A percentile compares a stretch with the other conserved stretches of the same genome.
Conservation (phyloP, 106 monocot species). For the Dendrobium catenatum region DNA sequence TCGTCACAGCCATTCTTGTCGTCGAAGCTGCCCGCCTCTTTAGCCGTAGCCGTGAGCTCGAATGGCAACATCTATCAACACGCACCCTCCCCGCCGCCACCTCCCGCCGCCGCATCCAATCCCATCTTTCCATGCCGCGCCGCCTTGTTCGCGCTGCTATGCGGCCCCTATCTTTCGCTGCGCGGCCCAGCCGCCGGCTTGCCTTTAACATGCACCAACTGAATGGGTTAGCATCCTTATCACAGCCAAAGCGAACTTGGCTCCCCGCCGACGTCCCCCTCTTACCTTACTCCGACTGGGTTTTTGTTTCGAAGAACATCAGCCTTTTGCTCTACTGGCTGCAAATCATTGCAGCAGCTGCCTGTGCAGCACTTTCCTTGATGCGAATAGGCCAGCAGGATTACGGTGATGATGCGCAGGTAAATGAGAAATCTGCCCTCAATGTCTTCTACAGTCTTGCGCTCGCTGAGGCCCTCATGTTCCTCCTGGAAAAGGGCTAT, state of each 20-base stretch:
- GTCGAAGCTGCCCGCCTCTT: slow-evolving; percentile 28
- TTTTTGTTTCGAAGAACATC: slow-evolving; percentile 26
- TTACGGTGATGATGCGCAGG: slow-evolving; percentile 12
- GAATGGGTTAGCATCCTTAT: not conserved
- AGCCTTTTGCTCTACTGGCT: slow-evolving; percentile 35
- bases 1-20: slow-evolving; percentile 24
- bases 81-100: slow-evolving; percentile 3
- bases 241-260: slow-evolving; percentile 9
- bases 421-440: slow-evolving; percentile 27
- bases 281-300: slow-evolving; percentile 16
- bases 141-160: not conserved
- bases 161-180: not conserved
- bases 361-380: slow-evolving; percentile 36
- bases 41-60: slow-evolving; percentile 35
- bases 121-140: not conserved
- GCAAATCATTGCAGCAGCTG: slow-evolving; percentile 35
- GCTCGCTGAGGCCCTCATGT: slow-evolving; percentile 37
- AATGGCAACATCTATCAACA: slow-evolving; percentile 31
- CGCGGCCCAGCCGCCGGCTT: not conserved
- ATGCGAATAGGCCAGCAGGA: slow-evolving; percentile 32
- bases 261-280: slow-evolving; percentile 19
- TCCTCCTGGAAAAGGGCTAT: slow-evolving; percentile 53
- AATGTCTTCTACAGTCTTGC: slow-evolving; percentile 54
- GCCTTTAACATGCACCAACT: slow-evolving; percentile 10
- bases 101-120: not conserved